Base-by-base conservation (phyloP, 2,329 filamentous ascomycete genomes). In the Fusarium buharicum region DNA sequence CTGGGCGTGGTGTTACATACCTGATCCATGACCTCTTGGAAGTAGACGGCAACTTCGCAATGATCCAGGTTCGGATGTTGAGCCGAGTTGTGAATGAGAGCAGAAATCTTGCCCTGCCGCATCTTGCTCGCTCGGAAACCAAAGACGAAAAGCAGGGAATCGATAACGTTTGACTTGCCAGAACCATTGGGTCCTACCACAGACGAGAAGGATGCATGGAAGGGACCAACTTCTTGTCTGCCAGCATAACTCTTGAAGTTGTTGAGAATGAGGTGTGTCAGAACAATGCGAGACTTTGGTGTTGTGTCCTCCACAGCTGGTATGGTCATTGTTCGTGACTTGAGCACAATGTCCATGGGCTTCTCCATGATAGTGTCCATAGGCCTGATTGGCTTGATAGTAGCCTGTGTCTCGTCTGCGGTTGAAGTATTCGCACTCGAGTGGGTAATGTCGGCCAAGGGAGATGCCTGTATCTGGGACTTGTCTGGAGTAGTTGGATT, bases 231-330 rank as follows among this genome's bases (percentile, higher is more conserved):
- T 77, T 96, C 90, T 75, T 99, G 95, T 60, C 91, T 84, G 4
- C 95, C 95, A 14, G 95, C 95, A 75, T 99, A 99, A 79, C 94
- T 98, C 81, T 99, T 99, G 86, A 99, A 99, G 77, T 99, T 99
- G 66, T 87, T 96, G 68, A 99, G 83, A 57, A 96, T 88, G 44
- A 99, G 82, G 73, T 97, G 92, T 16, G 92, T 95, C 65, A 99
- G 94, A 50, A 98, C 94, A 64, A 95, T 93, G 49, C 95, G 90
- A 48, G 92, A 82, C 74, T 93, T 96, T 2, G 93, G 91, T 1
- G 85, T 88, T 1, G 84, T 86, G 22, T 92, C 87, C 74, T 96
- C 91, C 38, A 91, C 86, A n/a, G 87, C 78, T 0, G 85, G 84
- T 22, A 87, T 81, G 2, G 86, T 83, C 71, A 89, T 81, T 30